Conservation (phyloP, 345 rosid species). For the Arabidopsis suecica region DNA sequence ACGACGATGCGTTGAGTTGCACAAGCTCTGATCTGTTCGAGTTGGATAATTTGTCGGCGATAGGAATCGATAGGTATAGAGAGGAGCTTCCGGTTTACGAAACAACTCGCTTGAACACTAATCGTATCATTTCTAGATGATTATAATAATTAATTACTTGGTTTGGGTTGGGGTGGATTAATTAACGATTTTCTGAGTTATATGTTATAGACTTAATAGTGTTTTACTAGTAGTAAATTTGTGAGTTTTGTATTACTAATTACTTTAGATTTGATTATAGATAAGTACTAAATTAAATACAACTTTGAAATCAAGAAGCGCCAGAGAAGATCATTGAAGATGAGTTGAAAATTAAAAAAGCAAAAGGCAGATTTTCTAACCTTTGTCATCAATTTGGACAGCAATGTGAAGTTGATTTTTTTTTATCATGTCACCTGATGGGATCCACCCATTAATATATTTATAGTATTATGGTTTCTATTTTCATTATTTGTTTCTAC, state of each 20-base stretch:
- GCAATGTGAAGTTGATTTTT: slow-evolving; percentile 24
- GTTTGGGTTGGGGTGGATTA: no score
- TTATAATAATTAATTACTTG: slow-evolving; percentile 12
- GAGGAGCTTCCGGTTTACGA: slow-evolving; percentile 97
- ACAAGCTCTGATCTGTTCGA: slow-evolving; percentile 70
- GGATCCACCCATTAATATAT: slow-evolving; percentile 35
- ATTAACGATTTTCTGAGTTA: slow-evolving; percentile 17
- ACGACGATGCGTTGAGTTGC: slow-evolving; percentile 49
- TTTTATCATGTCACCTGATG: slow-evolving; percentile 32
- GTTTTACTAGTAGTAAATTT: not conserved
- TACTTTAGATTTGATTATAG: not conserved
- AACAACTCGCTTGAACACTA: slow-evolving; percentile 72
- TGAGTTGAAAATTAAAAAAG: slow-evolving; percentile 21
- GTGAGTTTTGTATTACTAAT: slow-evolving; percentile 18
- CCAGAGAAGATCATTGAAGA: slow-evolving; percentile 17
- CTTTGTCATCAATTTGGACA: slow-evolving; percentile 36
- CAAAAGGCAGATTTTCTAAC: slow-evolving; percentile 23
- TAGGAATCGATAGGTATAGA: slow-evolving; percentile 54
- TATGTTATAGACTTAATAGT: not conserved
- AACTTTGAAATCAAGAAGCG: slow-evolving; percentile 25
- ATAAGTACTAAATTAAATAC: not conserved
- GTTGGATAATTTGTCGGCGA: slow-evolving; percentile 69
- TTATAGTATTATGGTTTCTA: not conserved
- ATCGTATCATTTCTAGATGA: slow-evolving; percentile 38
- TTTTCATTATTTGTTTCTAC: not conserved